A percentile compares a stretch with the other conserved stretches of the same genome.
Conservation (phyloP, 106 monocot species). For the Narthecium ossifragum region DNA sequence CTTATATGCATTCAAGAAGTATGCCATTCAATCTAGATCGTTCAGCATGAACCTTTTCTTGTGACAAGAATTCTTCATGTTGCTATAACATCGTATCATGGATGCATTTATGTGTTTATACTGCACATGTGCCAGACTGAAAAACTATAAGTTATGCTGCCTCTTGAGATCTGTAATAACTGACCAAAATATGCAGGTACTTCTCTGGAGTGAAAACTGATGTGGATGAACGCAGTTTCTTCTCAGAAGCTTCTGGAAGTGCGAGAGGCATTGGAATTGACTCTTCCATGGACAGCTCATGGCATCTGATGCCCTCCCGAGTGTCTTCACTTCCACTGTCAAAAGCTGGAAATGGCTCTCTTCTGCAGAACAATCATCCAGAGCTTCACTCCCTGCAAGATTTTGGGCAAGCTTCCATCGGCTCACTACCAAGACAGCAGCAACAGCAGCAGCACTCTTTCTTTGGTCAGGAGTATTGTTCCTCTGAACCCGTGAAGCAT, state of each 20-base stretch:
- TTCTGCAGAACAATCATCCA: constrained; percentile 13
- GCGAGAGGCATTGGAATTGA: constrained; percentile 2
- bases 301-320: constrained; percentile 13
- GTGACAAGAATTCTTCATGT: no score
- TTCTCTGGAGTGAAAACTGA: constrained; percentile 35
- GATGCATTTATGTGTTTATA: no score
- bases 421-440: constrained; percentile 11
- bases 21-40: no score
- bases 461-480: constrained; percentile 11
- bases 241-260: constrained; percentile 15
- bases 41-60: no score
- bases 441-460: constrained; percentile 18
- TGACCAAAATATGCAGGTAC: constrained; percentile 24
- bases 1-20: no score
- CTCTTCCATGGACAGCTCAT: constrained; percentile 13
- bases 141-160: no score
- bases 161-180: no score
- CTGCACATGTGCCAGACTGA: no score
- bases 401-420: constrained; percentile 10
- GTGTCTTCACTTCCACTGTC: background rate
- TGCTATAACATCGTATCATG: no score
- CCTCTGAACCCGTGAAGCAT: constrained; percentile 12
- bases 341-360: constrained; percentile 1
- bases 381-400: constrained; percentile 14
- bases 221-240: constrained; percentile 26